Evolutionary conservation across 2,329 filamentous ascomycete species (phyloP), one percentile per base, ranked within the genome.

Genomic region (Plenodomus biglobosus): DNA sequence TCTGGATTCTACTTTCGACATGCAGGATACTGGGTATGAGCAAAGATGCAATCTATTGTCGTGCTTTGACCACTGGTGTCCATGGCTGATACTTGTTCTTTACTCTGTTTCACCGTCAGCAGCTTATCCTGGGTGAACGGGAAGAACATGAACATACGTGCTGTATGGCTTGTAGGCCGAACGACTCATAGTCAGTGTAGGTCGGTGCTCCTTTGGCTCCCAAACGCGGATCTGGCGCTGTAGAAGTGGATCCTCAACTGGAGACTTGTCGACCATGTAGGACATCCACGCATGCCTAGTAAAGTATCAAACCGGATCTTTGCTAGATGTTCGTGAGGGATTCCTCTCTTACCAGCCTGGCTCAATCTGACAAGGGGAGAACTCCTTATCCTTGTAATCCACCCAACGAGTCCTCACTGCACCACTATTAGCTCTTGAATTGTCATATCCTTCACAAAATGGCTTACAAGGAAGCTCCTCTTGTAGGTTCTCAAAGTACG

Each of bases 331-430:
- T n/a, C n/a, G n/a, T n/a, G n/a, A n/a, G 15, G 15, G 11, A 2
- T 39, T 30, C 59, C n/a, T n/a, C n/a, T n/a, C n/a, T 34, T 75
- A 84, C 81, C 94, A 99, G 74, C 92, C 89, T 42, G 92, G 92
- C 75, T 97, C 92, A 65, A 96, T 88, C 45, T 96, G 90, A 50
- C 84, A 83, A 83, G 88, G 79, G 65, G 94, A 88, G 70, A 81
- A 88, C 74, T 97, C 90, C 65, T 89, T 80, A 74, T 88, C 82
- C 78, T 90, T 92, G 81, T 95, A 99, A 75, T 97, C 92, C 57
- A 99, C 89, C 94, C 95, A 99, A 80, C 92, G 85, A 63, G 91
- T 96, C 68, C 92, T 88, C 66, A 96, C 91, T 94, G 64, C 45
- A 17, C 52, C 66, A 54, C 59, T 46, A 48, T 40, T 40, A 40